Evolutionary conservation across 1,139 yeast species (phyloP).

Genomic region (Diutina ranongensis): DNA sequence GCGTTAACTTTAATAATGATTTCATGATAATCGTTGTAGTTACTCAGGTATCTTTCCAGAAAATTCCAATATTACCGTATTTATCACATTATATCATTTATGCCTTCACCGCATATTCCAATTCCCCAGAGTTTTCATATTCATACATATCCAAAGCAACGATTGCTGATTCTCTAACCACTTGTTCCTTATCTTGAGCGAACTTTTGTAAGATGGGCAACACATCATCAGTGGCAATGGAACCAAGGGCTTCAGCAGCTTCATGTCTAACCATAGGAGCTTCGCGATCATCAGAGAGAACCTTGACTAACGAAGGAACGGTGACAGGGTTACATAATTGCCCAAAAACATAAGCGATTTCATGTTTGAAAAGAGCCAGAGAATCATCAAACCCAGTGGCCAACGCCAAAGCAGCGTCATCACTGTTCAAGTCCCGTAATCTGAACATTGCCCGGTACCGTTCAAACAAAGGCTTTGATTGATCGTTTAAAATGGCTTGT

Average conservation of each 20-base stretch:
- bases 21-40: too few relatives aligned
- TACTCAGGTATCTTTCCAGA: too few relatives aligned
- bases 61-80: too few relatives aligned
- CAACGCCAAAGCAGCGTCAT: slow-evolving; percentile 84
- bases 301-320: slow-evolving; percentile 77
- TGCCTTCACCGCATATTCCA: slow-evolving; percentile 53
- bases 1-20: not conserved
- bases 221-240: slow-evolving; percentile 95
- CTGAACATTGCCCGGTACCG: slow-evolving; percentile 98
- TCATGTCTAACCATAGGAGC: slow-evolving; percentile 99
- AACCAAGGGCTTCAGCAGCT: slow-evolving; percentile 97
- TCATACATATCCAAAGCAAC: slow-evolving; percentile 98
- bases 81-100: slow-evolving; percentile 1
- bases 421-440: slow-evolving; percentile 86
- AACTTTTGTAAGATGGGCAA: slow-evolving; percentile 75
- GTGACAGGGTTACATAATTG: slow-evolving; percentile 91
- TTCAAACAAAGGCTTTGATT: slow-evolving; percentile 69
- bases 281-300: slow-evolving; percentile 63
- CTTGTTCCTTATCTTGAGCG: slow-evolving; percentile 72
- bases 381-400: slow-evolving; percentile 86
- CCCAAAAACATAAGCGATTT: slow-evolving; percentile 96
- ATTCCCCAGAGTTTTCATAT: slow-evolving; percentile 76
- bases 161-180: slow-evolving; percentile 90
- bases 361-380: slow-evolving; percentile 92
- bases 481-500: slow-evolving; percentile 62